These are phyloP conservation scores for Xylaria acuta DNA, from an alignment of 495 filamentous ascomycete species.

Conservation along the genomic window DNA sequence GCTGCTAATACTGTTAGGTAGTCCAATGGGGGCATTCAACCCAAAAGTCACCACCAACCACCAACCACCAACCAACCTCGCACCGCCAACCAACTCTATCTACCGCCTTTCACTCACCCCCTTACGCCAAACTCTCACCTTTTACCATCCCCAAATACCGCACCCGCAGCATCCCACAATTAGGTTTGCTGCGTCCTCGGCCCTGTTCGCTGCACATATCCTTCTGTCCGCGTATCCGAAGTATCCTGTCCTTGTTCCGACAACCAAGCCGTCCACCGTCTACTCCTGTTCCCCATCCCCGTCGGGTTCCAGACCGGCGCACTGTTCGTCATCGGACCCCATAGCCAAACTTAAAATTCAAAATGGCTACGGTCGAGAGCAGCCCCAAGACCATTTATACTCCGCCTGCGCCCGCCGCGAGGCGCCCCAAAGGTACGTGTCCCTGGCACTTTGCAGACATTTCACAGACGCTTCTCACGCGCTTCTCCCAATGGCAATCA, in stretches of 20 bases:
- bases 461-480: background rate
- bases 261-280: background rate
- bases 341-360: slow-evolving; percentile 16
- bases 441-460: slow-evolving; percentile 11
- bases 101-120: background rate
- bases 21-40: background rate
- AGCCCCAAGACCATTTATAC: slow-evolving; percentile 45
- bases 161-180: background rate
- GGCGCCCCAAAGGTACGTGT: slow-evolving; percentile 76
- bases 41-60: background rate
- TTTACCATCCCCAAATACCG: background rate
- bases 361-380: slow-evolving; percentile 48
- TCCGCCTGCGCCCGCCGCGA: slow-evolving; percentile 54
- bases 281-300: background rate
- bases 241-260: background rate
- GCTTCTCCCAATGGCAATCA: background rate
- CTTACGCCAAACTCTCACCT: background rate
- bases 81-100: background rate
- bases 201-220: background rate
- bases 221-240: background rate
- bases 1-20: background rate
- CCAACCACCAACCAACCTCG: background rate
- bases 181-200: background rate
- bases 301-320: background rate
- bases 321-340: background rate